Base-by-base conservation (phyloP, 768 basidiomycete genomes). In the Auricularia heimuer region DNA sequence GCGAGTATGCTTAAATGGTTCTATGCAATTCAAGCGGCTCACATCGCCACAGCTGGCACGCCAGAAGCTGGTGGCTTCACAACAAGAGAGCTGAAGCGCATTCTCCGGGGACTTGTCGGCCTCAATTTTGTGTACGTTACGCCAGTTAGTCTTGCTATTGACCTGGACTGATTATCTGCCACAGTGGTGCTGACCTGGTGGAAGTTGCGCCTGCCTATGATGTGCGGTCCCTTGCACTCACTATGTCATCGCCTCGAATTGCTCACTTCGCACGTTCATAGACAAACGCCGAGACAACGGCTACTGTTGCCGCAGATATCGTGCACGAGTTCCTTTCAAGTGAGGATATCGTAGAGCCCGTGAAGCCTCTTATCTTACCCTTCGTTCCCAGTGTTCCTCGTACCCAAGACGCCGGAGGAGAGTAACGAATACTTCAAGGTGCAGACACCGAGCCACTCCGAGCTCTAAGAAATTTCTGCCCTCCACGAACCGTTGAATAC, bases 21-120 rank as follows among this genome's bases (percentile, higher is more conserved):
- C 44, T 47, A 44, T 4, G 14, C 56, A 14, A 16, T 45, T 4
- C 33, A 64, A 34, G 51, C 61, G 16, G 66, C 60, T 51, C 45
- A 62, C 29, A 16, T 63, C 67, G 42, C 65, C 54, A 64, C 3
- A 90, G 88, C 92, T 65, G 90, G 91, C 14, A 92, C 91, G 1
- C 91, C 91, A 14, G 91, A 93, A 73, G 80, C 87, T 2, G 91
- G 91, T 37, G 91, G 91, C 12, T 92, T 89, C 90, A 90, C 91
- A 3, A 86, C 84, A 21, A 83, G 90, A 61, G 91, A 92, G 75
- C 79, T 90, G 51, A 91, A 92, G 70, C 82, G 88, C 42, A 89
- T 92, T 69, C 79, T 92, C 62, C 83, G 92, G 65, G 91, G 92
- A 14, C 79, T 93, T 12, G 83, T 83, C 1, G 90, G 90, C 3